Percentiles rank a stretch among this genome's conserved stretches.
These are phyloP conservation scores for Cryptosporidium sp. DNA, from an alignment of 169 alveolate species.

Conservation along the genomic window DNA sequence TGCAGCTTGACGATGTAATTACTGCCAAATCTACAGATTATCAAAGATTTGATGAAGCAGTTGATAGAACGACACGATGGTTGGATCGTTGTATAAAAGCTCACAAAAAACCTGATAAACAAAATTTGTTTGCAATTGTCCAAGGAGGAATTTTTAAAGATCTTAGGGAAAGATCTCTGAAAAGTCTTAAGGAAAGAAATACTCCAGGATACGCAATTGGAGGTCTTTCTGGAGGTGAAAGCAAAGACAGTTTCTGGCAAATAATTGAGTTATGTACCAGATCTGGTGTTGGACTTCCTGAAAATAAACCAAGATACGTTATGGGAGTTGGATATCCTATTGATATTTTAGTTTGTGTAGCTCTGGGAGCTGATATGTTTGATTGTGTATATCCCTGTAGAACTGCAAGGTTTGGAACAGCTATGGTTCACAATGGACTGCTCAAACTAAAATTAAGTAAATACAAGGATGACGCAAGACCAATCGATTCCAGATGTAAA, in stretches of 20 bases:
- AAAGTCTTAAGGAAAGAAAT: slow-evolving; percentile 86
- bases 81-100: slow-evolving; percentile 96
- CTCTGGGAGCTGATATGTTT: slow-evolving; percentile 99
- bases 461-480: slow-evolving; percentile 85
- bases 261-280: slow-evolving; percentile 89
- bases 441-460: slow-evolving; percentile 84
- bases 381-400: slow-evolving; percentile 99
- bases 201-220: slow-evolving; percentile 99
- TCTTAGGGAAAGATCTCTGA: slow-evolving; percentile 88
- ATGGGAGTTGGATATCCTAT: slow-evolving; percentile 99
- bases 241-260: slow-evolving; percentile 93
- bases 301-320: slow-evolving; percentile 92
- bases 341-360: slow-evolving; percentile 94
- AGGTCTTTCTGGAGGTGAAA: slow-evolving; percentile 99
- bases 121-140: slow-evolving; percentile 96
- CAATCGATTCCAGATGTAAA: slow-evolving; percentile 91
- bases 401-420: slow-evolving; percentile 96
- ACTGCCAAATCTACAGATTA: slow-evolving; percentile 82
- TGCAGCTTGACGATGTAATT: slow-evolving; percentile 99
- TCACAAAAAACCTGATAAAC: slow-evolving; percentile 90
- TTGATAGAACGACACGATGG: slow-evolving; percentile 94
- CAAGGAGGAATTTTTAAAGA: slow-evolving; percentile 95
- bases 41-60: slow-evolving; percentile 79
- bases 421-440: slow-evolving; percentile 83
- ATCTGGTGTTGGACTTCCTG: slow-evolving; percentile 82